Conservation (phyloP, 768 basidiomycete species). For the Pleurotus tuber-regium region DNA sequence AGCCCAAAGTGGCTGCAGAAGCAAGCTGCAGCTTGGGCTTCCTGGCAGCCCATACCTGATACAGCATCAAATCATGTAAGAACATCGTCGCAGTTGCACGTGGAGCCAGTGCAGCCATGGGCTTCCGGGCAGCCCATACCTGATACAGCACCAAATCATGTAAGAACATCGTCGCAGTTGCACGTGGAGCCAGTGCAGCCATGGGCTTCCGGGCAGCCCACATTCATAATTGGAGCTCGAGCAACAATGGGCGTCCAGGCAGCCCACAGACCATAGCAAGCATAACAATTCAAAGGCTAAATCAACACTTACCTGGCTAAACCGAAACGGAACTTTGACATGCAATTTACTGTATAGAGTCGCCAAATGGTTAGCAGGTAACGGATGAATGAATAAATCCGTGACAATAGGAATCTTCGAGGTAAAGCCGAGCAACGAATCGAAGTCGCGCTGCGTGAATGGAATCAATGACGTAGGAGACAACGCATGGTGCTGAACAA, state of each 20-base stretch:
- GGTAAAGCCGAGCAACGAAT: constrained; percentile 5
- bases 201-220: neutral
- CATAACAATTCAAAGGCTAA: neutral
- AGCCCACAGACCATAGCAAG: neutral
- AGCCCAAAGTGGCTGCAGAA: too few relatives aligned
- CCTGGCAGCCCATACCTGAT: too few relatives aligned
- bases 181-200: neutral
- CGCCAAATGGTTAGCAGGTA: neutral
- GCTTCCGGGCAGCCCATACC: too few relatives aligned
- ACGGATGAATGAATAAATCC: neutral
- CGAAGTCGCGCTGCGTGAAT: neutral
- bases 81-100: too few relatives aligned
- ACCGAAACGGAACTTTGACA: constrained; percentile 4
- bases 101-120: neutral
- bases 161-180: too few relatives aligned
- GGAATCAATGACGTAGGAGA: neutral
- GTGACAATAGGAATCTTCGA: neutral
- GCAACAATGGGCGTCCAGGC: neutral
- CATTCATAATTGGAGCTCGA: too few relatives aligned
- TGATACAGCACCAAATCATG: too few relatives aligned
- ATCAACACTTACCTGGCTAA: too few relatives aligned
- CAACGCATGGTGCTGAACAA: neutral
- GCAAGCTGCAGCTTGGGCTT: too few relatives aligned
- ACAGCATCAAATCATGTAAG: too few relatives aligned
- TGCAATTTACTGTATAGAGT: neutral